These are phyloP conservation scores for Paxillus ammoniavirescens DNA, from an alignment of 768 basidiomycete species.

Conservation along the genomic window DNA sequence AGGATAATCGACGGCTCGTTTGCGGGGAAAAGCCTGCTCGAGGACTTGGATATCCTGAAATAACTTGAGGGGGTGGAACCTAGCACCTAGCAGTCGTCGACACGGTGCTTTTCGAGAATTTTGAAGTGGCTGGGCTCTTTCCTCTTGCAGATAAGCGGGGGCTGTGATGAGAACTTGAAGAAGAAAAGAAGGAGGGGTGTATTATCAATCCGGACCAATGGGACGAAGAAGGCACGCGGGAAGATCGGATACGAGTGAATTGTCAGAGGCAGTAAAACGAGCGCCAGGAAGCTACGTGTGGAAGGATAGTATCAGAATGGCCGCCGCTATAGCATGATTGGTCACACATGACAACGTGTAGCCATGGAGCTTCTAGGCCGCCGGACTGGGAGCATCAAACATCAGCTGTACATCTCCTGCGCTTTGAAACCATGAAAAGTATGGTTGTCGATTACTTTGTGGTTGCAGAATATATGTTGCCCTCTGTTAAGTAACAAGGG, in stretches of 20 bases:
- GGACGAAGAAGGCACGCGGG: slow-evolving; percentile 26
- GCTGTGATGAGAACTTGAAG: not conserved
- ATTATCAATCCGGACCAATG: slow-evolving; percentile 31
- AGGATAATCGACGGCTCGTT: not conserved
- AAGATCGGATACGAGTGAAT: slow-evolving; percentile 20
- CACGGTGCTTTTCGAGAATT: slow-evolving; percentile 32
- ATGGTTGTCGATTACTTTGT: not conserved
- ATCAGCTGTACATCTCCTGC: not conserved
- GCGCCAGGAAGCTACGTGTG: slow-evolving; percentile 17
- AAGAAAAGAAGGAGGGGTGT: slow-evolving; percentile 10
- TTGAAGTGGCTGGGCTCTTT: slow-evolving; percentile 8
- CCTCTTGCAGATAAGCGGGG: slow-evolving; percentile 11
- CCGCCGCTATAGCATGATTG: slow-evolving; percentile 21
- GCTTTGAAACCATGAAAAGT: not conserved
- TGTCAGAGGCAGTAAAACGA: slow-evolving; percentile 8
- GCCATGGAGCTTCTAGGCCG: slow-evolving; percentile 8
- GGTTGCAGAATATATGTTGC: not conserved
- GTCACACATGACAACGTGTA: slow-evolving; percentile 16
- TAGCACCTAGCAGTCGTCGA: slow-evolving; percentile 20
- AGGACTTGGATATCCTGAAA: slow-evolving; percentile 21
- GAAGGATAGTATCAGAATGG: slow-evolving; percentile 17
- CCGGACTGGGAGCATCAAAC: slow-evolving; percentile 4
- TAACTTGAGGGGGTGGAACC: slow-evolving; percentile 19
- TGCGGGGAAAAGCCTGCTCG: slow-evolving; percentile 11
- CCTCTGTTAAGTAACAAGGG: not conserved